Evolutionary conservation across 768 basidiomycete genomes (phyloP), one percentile per base, ranked within the genome.

Genomic region (Pilatotrama ljubarskyi): DNA sequence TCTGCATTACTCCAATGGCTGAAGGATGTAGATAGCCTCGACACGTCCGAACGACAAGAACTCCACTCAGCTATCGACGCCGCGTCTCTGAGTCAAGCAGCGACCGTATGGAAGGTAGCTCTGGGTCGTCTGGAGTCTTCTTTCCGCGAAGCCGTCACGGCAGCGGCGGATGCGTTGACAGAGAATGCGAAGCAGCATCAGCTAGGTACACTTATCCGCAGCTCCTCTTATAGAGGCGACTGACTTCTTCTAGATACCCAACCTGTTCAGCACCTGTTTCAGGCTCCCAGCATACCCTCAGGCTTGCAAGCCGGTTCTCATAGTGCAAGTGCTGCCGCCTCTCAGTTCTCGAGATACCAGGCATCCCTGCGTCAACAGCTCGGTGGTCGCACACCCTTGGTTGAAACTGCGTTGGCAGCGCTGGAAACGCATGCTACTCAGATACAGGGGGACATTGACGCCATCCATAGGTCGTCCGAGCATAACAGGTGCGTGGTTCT

Each of bases 271-370:
- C 82, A 81, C 66, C 72, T 91, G 18, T 91, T 90, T 71, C 76
- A 77, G 36, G 71, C 82, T 8, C 78, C 81, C 15, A 72, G 80
- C 6, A 56, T 58, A 40, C 55, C 74, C 83, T 81, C 84, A 10
- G 72, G 80, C 3, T 66, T 78, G 17, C 76, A 81, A 54, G 64
- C 73, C 17, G 71, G 72, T 50, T 62, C 71, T 43, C 77, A 74
- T 44, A 68, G 72, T 57, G 72, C 72, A 15, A 18, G 38, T 3
- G 36, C 59, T 3, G 64, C 73, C 26, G 76, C 82, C 58, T 70
- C 75, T 17, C 75, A 83, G 1, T 86, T 92, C 66, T 79, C 80
- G 42, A 82, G 78, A 66, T 92, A 90, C 68, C 84, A 82, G 63
- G 64, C 73, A n/a, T 72, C 81, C 3, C 68, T 94, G 36, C 84